Evolutionary conservation across 2,329 filamentous ascomycete genomes (phyloP), one percentile per base, ranked within the genome.

Genomic region (Xylaria multiplex): DNA sequence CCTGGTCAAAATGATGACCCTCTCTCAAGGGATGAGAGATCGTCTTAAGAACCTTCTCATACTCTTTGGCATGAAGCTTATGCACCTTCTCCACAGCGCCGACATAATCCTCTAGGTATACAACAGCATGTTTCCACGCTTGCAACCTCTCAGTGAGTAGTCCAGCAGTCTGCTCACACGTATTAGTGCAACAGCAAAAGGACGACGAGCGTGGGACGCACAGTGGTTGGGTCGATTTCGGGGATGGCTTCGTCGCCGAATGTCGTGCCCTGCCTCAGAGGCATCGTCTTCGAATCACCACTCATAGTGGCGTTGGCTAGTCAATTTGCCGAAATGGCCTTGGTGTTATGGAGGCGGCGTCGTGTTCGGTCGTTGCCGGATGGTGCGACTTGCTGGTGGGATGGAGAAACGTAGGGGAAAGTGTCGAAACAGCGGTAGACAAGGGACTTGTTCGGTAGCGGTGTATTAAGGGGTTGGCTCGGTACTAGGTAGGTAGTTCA

Each of bases 91-190:
- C 93, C 3, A 93, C 92, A 6, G 91, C 90, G 35, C 83, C 83
- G 74, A 98, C 85, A 78, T 97, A 99, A 58, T 97, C 93, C 80
- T 98, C 93, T 54, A 99, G 85, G 77, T 97, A 95, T 63, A 85
- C 92, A 69, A 93, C 92, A 67, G 94, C 93, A 79, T 98, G 95
- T 79, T 97, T 98, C 93, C 93, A 99, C 53, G 96, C 96, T 75
- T 92, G 91, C 67, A 99, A 85, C 70, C 96, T 89, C 83, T 98
- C 93, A 62, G 90, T 85, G 70, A 99, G 90, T 56, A 98, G 86
- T 46, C 87, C 90, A n/a, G 90, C 89, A 24, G 91, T 92, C 90
- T 93, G 70, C 22, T 59, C 27, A 22, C 48, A 52, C 30, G 56
- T 7, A 43, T 52, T 35, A 59, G 55, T 45, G 58, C 48, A 35